Conservation (phyloP, 1,284 basidiomycete genomes). For the Gymnopus androsaceus region DNA sequence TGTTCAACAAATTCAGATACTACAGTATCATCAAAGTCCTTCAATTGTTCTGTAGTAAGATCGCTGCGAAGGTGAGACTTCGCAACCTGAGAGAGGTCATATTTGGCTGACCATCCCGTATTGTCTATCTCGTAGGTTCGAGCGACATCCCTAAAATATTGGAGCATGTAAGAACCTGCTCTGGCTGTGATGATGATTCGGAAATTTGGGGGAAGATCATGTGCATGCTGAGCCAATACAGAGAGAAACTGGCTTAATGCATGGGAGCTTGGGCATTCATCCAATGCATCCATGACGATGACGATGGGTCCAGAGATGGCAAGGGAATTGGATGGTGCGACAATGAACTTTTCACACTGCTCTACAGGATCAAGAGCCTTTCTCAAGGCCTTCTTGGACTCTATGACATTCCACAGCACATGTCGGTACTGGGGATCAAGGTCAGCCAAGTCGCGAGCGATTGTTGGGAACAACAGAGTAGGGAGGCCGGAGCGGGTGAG, state of each 20-base stretch:
- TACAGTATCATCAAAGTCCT: neutral
- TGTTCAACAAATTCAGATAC: neutral
- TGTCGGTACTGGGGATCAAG: neutral
- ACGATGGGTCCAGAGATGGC: slow-evolving; percentile 12
- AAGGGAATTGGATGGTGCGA: slow-evolving; percentile 10
- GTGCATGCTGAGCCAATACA: slow-evolving; percentile 17
- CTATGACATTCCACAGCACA: slow-evolving; percentile 9
- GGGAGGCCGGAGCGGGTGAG: slow-evolving; percentile 10
- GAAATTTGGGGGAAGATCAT: slow-evolving; percentile 17
- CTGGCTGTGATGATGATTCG: slow-evolving; percentile 24
- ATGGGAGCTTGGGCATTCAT: slow-evolving; percentile 20
- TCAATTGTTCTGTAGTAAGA: neutral
- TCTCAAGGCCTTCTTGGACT: slow-evolving; percentile 13
- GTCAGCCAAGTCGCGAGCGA: slow-evolving; percentile 20
- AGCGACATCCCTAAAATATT: neutral
- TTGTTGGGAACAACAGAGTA: slow-evolving; percentile 16
- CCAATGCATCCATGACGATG: slow-evolving; percentile 20
- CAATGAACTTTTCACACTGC: slow-evolving; percentile 23
- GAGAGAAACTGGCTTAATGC: slow-evolving; percentile 14
- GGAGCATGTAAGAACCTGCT: neutral
- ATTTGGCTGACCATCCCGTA: neutral
- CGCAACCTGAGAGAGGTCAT: neutral
- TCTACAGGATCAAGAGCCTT: slow-evolving; percentile 1
- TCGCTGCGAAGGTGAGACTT: neutral
- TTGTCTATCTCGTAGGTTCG: neutral